Evolutionary conservation across 2,329 filamentous ascomycete species (phyloP), one percentile per base, ranked within the genome.

Genomic region (Ophiostoma ips): DNA sequence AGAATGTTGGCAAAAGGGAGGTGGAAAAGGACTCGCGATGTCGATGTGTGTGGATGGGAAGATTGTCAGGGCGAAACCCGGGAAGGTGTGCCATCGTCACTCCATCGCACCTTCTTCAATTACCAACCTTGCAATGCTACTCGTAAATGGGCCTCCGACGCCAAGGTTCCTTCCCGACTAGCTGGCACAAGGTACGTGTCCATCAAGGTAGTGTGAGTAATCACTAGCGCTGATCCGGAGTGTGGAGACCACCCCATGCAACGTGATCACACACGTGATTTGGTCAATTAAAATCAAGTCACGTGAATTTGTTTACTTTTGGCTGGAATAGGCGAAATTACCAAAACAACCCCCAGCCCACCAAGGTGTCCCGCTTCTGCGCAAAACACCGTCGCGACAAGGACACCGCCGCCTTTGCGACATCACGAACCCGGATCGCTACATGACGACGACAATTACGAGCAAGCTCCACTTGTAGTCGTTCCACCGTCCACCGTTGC

Each of bases 221-320:
- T 28, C 24, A 30, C 40, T 30, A 24, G 28, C n/a, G 21, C 21
- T 19, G n/a, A n/a, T n/a, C n/a, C n/a, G n/a, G n/a, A n/a, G n/a
- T n/a, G n/a, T n/a, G n/a, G n/a, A 41, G 21, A 2, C 19, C 21
- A 21, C 21, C 16, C 11, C 11, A 4, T 34, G 3, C 9, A 34
- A 34, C 24, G 24, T 28, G 24, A 43, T 19, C 16, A 28, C 24
- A 5, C 35, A 36, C n/a, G 36, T 12, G n/a, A 43, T 13, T 34
- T 11, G 13, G 10, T 3, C 9, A 34, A 12, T 3, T 16, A 34
- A 7, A 43, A 37, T 5, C 1, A 35, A 15, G 30, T 51, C 57
- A 58, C 55, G 54, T 57, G 54, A 0, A 12, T 56, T 59, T 60
- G 58, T 60, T 59, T 60, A 60, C 58, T 58, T 60, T 56, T n/a